Conservation (phyloP, 2,329 filamentous ascomycete species). For the Chalaropsis thielavioides region DNA sequence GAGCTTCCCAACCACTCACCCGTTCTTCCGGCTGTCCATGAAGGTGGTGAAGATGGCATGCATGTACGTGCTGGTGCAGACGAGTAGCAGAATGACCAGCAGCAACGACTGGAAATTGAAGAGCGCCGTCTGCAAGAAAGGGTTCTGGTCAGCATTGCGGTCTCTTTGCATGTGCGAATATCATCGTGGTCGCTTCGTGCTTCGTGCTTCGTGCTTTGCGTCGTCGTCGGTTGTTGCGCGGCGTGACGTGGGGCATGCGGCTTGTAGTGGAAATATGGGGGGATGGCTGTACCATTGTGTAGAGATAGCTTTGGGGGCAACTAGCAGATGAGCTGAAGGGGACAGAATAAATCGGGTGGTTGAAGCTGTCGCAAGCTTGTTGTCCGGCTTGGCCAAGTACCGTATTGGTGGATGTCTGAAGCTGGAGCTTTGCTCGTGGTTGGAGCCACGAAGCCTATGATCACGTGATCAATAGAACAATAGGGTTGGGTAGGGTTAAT, state of each 20-base stretch:
- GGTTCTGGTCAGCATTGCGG: not conserved
- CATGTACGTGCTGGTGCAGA: slow-evolving; percentile 89
- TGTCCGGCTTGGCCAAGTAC: not conserved
- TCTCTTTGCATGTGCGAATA: slow-evolving; percentile 13
- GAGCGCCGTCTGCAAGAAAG: slow-evolving; percentile 58
- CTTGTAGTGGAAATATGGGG: not conserved
- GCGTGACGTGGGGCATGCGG: not conserved
- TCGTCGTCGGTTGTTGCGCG: not conserved
- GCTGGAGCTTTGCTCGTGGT: not conserved
- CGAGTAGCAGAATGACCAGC: slow-evolving; percentile 82
- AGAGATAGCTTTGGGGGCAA: not conserved
- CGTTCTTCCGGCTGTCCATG: slow-evolving; percentile 85
- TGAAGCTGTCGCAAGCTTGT: slow-evolving; percentile 3
- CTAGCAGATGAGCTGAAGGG: not conserved
- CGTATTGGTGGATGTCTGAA: not conserved
- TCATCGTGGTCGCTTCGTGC: slow-evolving; percentile 21
- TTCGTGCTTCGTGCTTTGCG: not conserved
- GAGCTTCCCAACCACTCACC: slow-evolving; percentile 37
- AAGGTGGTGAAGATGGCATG: slow-evolving; percentile 80
- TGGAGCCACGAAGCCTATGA: not conserved
- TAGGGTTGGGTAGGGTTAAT: not conserved
- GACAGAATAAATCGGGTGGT: not conserved
- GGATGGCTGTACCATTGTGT: not conserved
- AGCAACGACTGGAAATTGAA: slow-evolving; percentile 98
- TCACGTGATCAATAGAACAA: not conserved